Evolutionary conservation across 1,139 yeast genomes (phyloP).

Genomic region (Yamadazyma dushanensis): DNA sequence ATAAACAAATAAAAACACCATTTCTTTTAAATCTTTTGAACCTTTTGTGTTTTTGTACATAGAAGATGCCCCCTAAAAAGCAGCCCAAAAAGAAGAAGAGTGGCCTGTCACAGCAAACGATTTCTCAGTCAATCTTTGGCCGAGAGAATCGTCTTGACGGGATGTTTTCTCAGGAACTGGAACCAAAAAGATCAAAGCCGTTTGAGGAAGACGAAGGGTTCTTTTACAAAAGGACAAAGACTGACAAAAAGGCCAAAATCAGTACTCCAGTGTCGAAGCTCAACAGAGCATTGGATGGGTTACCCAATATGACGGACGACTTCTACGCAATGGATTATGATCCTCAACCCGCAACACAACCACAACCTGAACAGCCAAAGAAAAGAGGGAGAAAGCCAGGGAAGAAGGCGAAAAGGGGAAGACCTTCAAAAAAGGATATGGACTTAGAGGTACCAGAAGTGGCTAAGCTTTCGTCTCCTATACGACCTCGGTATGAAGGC

Average conservation of each 20-base stretch:
- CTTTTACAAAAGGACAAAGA: constrained; percentile 35
- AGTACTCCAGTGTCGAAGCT: constrained; percentile 29
- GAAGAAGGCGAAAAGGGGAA: background rate
- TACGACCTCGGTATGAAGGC: constrained; percentile 18
- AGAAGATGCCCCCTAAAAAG: constrained; percentile 17
- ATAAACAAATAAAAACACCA: constrained; percentile 5
- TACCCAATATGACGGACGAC: constrained; percentile 18
- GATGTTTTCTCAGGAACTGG: constrained; percentile 21
- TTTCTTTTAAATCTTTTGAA: too few species aligned
- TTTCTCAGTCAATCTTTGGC: constrained; percentile 16
- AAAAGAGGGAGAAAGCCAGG: background rate
- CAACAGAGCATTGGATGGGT: constrained; percentile 24
- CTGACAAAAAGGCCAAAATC: constrained; percentile 17
- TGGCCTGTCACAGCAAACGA: constrained; percentile 5
- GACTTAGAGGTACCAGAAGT: constrained; percentile 18
- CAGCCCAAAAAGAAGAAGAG: constrained; percentile 4
- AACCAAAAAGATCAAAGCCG: background rate
- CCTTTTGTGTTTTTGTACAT: too few species aligned
- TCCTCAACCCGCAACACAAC: background rate
- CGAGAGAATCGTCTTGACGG: constrained; percentile 29
- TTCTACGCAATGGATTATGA: constrained; percentile 16
- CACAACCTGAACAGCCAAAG: constrained; percentile 9
- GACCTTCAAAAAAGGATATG: constrained; percentile 3
- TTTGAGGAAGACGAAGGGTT: constrained; percentile 51
- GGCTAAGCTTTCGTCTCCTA: constrained; percentile 27